Evolutionary conservation across 495 filamentous ascomycete species (phyloP), one percentile per base, ranked within the genome.

Genomic region (Talaromyces trachyspermus): DNA sequence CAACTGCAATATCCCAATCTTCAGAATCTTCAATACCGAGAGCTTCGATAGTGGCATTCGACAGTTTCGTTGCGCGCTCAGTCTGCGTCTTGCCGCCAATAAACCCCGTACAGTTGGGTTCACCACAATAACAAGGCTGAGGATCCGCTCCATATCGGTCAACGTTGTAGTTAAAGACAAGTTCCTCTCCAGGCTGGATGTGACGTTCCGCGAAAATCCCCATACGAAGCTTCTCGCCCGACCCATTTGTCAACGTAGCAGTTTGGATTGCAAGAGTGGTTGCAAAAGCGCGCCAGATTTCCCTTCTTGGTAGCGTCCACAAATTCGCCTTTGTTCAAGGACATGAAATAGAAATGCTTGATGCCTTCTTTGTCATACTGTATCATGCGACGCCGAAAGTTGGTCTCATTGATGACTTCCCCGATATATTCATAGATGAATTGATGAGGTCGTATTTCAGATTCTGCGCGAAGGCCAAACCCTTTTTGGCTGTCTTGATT

Each of bases 321-420:
- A 55, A 97, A 99, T 68, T 97, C 91, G 54, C 81, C 86, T 65
- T 94, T 94, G 60, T 80, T 91, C 47, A 99, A 82, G 29, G 94
- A 97, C 92, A 99, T 99, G 68, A 99, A 99, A 65, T 99, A 99
- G 61, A 99, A 99, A 65, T 99, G 92, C 60, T 89, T 92, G 72
- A 99, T 96, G 25, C 89, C 90, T 59, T 95, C 88, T 46, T 89
- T 80, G 57, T 92, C 87, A 62, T 99, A 99, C 51, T 90, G 84
- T 14, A 84, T 69, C 80, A 89, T 95, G 46, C 92, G 86, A 49
- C 78, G 78, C 41, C 88, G 85, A 58, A 97, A 99, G 30, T 81
- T 83, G 11, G 70, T 64, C 64, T 99, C 94, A 56, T 91, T 88
- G 65, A 99, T 95, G 48, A 99, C 92, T 66, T 99, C 92, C 53